phyloP scores from a whole-genome alignment of 192 early-diverging fungal species.

The Gamsiella multidivaricata region DNA sequence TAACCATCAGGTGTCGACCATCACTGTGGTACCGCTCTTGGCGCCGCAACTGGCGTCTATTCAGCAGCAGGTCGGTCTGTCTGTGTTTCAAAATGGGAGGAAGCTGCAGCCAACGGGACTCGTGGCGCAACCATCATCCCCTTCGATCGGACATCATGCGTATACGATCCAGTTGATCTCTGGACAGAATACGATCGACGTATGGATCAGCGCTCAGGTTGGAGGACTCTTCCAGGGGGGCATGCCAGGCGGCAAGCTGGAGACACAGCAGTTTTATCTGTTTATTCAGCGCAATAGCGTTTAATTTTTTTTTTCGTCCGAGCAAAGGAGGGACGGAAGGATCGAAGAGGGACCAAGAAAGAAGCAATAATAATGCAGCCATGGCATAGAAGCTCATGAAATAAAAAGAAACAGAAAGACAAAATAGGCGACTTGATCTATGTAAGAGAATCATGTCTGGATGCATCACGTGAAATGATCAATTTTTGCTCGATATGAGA shows the following conservation, averaged over 20 bases:
- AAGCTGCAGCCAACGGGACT: constrained; percentile 36
- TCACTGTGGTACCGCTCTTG: constrained; percentile 45
- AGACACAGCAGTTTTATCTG: constrained; percentile 48
- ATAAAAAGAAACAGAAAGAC: constrained; percentile 1
- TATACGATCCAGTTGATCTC: constrained; percentile 29
- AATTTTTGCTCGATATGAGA: constrained; percentile 1
- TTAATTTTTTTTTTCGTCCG: not conserved
- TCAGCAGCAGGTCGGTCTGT: constrained; percentile 42
- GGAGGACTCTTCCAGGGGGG: constrained; percentile 50
- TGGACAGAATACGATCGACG: constrained; percentile 45
- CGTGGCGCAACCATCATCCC: constrained; percentile 18
- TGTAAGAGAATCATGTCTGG: too few relatives aligned
- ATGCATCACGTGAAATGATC: constrained; percentile 2
- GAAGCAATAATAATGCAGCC: too few relatives aligned
- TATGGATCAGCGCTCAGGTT: constrained; percentile 53
- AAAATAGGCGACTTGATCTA: too few relatives aligned
- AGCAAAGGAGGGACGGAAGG: not conserved
- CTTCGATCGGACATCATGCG: constrained; percentile 35
- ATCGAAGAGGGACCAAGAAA: not conserved
- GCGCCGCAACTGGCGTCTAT: constrained; percentile 35
- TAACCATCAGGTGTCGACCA: constrained; percentile 15
- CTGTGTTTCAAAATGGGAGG: constrained; percentile 50
- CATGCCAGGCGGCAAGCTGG: constrained; percentile 34
- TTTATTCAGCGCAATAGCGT: constrained; percentile 39
- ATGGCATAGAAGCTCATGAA: not conserved